Evolutionary conservation across 257 asterid species (phyloP).

Genomic region (Nicotiana noctiflora): DNA sequence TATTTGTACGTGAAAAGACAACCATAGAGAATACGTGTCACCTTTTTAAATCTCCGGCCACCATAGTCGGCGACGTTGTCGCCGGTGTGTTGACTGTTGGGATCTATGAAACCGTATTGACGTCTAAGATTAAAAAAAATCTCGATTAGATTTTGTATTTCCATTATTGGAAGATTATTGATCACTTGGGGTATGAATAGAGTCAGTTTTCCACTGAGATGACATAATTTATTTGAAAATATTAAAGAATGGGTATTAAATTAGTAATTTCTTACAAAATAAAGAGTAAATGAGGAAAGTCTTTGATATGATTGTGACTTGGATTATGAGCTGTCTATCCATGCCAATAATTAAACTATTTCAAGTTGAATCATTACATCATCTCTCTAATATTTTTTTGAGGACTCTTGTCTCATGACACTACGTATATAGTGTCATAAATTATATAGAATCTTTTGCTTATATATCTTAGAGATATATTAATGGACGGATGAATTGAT

Average conservation of each 20-base stretch:
- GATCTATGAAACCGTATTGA: conserved; percentile 30
- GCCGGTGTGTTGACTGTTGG: conserved; percentile 47
- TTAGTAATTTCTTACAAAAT: not conserved
- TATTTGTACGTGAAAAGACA: conserved; percentile 19
- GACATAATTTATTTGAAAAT: conserved; percentile 13
- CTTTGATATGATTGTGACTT: conserved; percentile 14
- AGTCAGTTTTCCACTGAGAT: conserved; percentile 13
- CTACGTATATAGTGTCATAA: not conserved
- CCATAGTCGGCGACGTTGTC: conserved; percentile 32
- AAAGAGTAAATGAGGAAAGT: conserved; percentile 13
- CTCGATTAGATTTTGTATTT: not conserved
- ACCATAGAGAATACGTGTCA: conserved; percentile 20
- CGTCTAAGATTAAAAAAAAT: conserved; percentile 6
- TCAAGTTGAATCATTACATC: not conserved
- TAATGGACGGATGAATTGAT: not conserved
- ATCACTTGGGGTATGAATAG: conserved; percentile 8
- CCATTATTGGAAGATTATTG: not conserved
- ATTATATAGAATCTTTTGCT: not conserved
- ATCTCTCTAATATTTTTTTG: not conserved
- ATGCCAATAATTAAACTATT: conserved; percentile 18
- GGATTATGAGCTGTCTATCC: conserved; percentile 23
- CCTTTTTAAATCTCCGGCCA: conserved; percentile 30
- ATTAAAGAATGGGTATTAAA: not conserved
- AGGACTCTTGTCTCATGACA: conserved; percentile 4
- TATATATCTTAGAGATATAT: not conserved